These are phyloP conservation scores for Phallus indusiatus DNA, from an alignment of 768 basidiomycete genomes.

Conservation along the genomic window DNA sequence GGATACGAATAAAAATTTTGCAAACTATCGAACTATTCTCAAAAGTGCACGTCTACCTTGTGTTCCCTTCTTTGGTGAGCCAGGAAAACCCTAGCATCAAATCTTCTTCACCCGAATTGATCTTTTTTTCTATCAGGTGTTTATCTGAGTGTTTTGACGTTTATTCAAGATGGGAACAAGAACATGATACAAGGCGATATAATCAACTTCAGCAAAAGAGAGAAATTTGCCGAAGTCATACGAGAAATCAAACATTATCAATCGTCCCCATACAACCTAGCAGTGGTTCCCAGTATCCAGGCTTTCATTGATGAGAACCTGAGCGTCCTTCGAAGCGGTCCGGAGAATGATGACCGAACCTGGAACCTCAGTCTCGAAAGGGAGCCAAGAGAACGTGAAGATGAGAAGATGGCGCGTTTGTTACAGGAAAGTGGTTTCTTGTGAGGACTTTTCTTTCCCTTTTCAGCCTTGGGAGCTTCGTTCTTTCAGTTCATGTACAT, in stretches of 20 bases:
- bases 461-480: background rate
- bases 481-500: background rate
- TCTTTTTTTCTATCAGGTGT: conserved; percentile 52
- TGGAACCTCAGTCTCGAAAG: conserved; percentile 81
- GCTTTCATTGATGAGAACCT: conserved; percentile 74
- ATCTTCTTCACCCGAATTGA: background rate
- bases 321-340: conserved; percentile 56
- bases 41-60: conserved; percentile 83
- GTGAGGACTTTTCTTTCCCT: conserved; percentile 21
- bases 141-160: conserved; percentile 92
- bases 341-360: conserved; percentile 64
- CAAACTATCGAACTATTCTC: conserved; percentile 78
- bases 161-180: conserved; percentile 94
- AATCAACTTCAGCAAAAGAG: conserved; percentile 94
- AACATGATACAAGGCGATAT: conserved; percentile 66
- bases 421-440: conserved; percentile 85
- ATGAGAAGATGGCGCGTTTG: conserved; percentile 90
- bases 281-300: conserved; percentile 53
- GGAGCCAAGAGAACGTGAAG: conserved; percentile 91
- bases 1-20: conserved; percentile 90
- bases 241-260: conserved; percentile 97
- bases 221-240: conserved; percentile 93
- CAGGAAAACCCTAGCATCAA: conserved; percentile 13
- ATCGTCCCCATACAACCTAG: conserved; percentile 79
- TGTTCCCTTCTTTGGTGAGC: conserved; percentile 87